Evolutionary conservation across 2,329 filamentous ascomycete species (phyloP).

Genomic region (Colletotrichum shisoi): DNA sequence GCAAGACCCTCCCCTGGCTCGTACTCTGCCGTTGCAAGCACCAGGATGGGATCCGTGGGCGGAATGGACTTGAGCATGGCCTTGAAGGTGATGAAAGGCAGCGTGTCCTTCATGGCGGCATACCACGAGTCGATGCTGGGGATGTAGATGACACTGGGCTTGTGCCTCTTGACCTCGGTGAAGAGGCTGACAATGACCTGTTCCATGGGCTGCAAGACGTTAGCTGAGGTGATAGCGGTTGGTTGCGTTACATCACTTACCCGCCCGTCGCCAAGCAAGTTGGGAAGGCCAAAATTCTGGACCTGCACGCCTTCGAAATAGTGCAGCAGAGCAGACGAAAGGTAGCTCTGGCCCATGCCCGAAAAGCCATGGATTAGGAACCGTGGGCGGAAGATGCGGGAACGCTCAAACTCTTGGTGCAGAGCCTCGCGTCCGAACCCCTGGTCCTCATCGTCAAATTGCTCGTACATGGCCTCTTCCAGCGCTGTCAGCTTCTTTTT

Average conservation of each 20-base stretch:
- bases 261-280: constrained; percentile 82
- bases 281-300: constrained; percentile 91
- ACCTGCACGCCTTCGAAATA: constrained; percentile 94
- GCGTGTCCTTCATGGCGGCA: constrained; percentile 64
- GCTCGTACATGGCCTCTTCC: constrained; percentile 92
- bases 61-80: constrained; percentile 82
- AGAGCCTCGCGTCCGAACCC: constrained; percentile 85
- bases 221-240: constrained; percentile 26
- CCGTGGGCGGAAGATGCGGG: constrained; percentile 86
- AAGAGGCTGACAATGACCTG: constrained; percentile 91
- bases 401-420: constrained; percentile 81
- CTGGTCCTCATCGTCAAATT: constrained; percentile 79
- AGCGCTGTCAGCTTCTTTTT: constrained; percentile 88
- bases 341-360: constrained; percentile 94
- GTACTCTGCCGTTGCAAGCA: constrained; percentile 84
- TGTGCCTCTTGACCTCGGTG: constrained; percentile 89
- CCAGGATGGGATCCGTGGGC: constrained; percentile 87
- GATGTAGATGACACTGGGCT: constrained; percentile 94
- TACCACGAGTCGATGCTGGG: constrained; percentile 92
- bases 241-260: constrained; percentile 54
- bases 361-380: constrained; percentile 81
- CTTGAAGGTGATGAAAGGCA: constrained; percentile 81
- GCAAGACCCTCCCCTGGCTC: constrained; percentile 64
- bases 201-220: constrained; percentile 68
- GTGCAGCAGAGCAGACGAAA: constrained; percentile 84